phyloP scores from a whole-genome alignment of 441 rosid species.

The Gossypium gossypioides region DNA sequence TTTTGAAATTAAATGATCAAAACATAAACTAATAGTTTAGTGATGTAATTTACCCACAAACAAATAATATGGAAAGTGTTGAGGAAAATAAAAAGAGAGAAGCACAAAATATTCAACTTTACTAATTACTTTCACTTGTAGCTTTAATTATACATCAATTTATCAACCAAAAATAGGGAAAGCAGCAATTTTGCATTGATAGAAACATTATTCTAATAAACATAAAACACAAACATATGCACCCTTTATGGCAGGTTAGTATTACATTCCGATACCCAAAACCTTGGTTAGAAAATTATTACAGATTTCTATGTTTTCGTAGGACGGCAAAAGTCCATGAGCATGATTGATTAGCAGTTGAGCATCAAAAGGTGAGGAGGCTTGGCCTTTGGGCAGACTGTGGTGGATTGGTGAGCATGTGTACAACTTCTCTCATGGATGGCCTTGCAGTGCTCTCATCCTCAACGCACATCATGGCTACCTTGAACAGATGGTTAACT shows the following conservation, averaged over 20 bases:
- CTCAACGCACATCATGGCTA: slow-evolving; percentile 67
- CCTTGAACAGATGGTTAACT: slow-evolving; percentile 57
- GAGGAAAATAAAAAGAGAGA: no score
- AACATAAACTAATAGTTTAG: no score
- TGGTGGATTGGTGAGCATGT: slow-evolving; percentile 58
- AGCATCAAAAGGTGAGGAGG: slow-evolving; percentile 27
- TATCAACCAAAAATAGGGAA: not conserved
- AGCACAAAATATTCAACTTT: no score
- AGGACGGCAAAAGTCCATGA: not conserved
- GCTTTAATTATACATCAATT: not conserved
- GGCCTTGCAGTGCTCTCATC: slow-evolving; percentile 61
- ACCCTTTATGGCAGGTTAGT: not conserved
- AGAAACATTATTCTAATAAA: not conserved
- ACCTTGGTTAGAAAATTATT: slow-evolving; percentile 15
- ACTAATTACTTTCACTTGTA: not conserved
- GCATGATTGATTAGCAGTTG: not conserved
- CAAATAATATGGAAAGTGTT: no score
- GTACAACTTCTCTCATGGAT: slow-evolving; percentile 84
- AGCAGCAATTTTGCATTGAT: not conserved
- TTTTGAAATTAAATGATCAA: no score
- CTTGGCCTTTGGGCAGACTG: slow-evolving; percentile 26
- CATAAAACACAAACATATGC: not conserved
- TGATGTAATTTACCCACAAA: no score
- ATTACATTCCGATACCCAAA: not conserved
- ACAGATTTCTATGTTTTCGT: not conserved